Evolutionary conservation across 1,284 basidiomycete species (phyloP).

Genomic region (Farysia itapuensis): DNA sequence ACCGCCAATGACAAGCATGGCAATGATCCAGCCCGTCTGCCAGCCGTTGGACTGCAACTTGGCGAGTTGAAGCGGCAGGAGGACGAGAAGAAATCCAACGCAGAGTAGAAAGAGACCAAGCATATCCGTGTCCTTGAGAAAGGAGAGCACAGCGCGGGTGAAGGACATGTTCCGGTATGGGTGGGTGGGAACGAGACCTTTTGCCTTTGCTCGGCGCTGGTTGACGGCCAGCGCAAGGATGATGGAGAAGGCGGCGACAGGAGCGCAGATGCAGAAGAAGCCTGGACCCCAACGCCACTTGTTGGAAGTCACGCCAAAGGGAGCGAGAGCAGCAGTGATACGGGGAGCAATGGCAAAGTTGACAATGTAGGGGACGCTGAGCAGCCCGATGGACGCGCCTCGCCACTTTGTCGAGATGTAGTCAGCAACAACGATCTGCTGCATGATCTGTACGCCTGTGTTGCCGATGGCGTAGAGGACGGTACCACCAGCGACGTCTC

Average conservation of each 20-base stretch:
- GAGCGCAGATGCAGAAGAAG: slow-evolving; percentile 55
- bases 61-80: slow-evolving; percentile 48
- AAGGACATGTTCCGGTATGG: slow-evolving; percentile 42
- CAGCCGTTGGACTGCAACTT: slow-evolving; percentile 37
- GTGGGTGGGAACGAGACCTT: slow-evolving; percentile 40
- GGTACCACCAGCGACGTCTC: slow-evolving; percentile 39
- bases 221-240: slow-evolving; percentile 44
- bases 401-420: slow-evolving; percentile 52
- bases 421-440: slow-evolving; percentile 58
- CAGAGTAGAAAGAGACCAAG: slow-evolving; percentile 53
- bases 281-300: slow-evolving; percentile 57
- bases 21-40: slow-evolving; percentile 52
- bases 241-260: slow-evolving; percentile 49
- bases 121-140: slow-evolving; percentile 49
- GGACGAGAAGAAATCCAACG: slow-evolving; percentile 52
- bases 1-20: slow-evolving; percentile 51
- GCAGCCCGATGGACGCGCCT: slow-evolving; percentile 49
- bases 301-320: background rate
- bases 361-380: slow-evolving; percentile 53
- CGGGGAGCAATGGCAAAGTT: slow-evolving; percentile 48
- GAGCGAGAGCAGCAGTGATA: slow-evolving; percentile 3
- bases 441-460: slow-evolving; percentile 56
- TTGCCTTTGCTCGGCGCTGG: slow-evolving; percentile 43
- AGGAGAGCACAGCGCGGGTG: slow-evolving; percentile 3
- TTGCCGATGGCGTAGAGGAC: slow-evolving; percentile 56